Conservation (phyloP, 2,329 filamentous ascomycete genomes). For the Aspergillus hiratsukae region DNA sequence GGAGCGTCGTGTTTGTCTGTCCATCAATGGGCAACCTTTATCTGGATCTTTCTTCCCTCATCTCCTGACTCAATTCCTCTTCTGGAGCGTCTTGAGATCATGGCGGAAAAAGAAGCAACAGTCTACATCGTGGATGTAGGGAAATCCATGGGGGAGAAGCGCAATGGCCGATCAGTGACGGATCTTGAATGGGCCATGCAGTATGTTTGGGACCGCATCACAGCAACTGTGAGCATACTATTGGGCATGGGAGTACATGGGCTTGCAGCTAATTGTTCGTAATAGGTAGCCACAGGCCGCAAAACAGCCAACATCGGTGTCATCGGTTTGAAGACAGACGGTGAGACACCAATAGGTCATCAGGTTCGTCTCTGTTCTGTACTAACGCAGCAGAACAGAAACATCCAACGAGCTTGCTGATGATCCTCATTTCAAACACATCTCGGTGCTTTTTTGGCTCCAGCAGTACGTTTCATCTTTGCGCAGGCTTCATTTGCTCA, state of each 20-base stretch:
- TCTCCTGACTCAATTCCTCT: not conserved
- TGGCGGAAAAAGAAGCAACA: constrained; percentile 91
- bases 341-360: constrained; percentile 27
- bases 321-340: constrained; percentile 74
- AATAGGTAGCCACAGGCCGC: constrained; percentile 58
- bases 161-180: constrained; percentile 66
- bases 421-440: constrained; percentile 72
- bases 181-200: constrained; percentile 86
- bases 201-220: constrained; percentile 94
- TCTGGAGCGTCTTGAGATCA: constrained; percentile 39
- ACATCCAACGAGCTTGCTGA: constrained; percentile 64
- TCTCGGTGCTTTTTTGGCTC: constrained; percentile 64
- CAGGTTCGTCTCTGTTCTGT: constrained; percentile 5
- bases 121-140: constrained; percentile 90
- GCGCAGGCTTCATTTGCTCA: constrained; percentile 3
- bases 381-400: constrained; percentile 33
- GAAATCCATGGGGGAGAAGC: constrained; percentile 70
- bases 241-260: not conserved
- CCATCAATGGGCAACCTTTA: not conserved
- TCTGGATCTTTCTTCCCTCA: not conserved
- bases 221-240: constrained; percentile 57
- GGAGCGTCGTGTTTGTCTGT: constrained; percentile 9
- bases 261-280: not conserved
- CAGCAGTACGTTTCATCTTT: constrained; percentile 57
- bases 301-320: constrained; percentile 76